phyloP scores from a whole-genome alignment of 31 red algal genomes.

The Bonnemaisonia californica region DNA sequence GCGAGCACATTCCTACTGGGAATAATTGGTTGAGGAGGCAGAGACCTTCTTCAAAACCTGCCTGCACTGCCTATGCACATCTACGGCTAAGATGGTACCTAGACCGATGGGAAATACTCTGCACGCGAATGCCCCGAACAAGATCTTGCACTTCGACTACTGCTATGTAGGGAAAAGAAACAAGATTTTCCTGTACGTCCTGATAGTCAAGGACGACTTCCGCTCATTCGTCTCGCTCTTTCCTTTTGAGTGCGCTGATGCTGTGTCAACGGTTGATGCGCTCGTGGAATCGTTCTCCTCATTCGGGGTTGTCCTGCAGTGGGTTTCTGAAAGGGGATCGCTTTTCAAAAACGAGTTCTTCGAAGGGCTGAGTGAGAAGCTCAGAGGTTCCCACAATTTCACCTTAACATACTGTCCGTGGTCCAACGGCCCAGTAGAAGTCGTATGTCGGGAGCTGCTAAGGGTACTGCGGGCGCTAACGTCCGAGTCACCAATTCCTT shows the following conservation, averaged over 20 bases:
- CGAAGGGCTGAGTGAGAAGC: not conserved
- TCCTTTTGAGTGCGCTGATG: conserved; percentile 6
- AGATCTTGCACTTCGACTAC: conserved; percentile 39
- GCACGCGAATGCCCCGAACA: conserved; percentile 22
- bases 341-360: conserved; percentile 23
- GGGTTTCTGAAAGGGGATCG: conserved; percentile 9
- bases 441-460: conserved; percentile 14
- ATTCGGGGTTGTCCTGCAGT: not conserved
- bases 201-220: conserved; percentile 31
- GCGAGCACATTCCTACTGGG: not conserved
- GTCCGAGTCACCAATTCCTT: conserved; percentile 26
- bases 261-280: not conserved
- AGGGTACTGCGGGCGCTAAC: conserved; percentile 2
- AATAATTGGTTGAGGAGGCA: not conserved
- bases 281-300: conserved; percentile 15
- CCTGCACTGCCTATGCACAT: not conserved
- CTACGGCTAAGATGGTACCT: not conserved
- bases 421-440: conserved; percentile 32
- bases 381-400: conserved; percentile 8
- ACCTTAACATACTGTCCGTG: conserved; percentile 38
- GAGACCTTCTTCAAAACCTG: not conserved
- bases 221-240: conserved; percentile 6
- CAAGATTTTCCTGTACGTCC: not conserved
- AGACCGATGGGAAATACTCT: not conserved
- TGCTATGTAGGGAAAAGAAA: not conserved